Base-by-base conservation (phyloP, 1,139 yeast genomes). In the Yamadazyma mexicana region DNA sequence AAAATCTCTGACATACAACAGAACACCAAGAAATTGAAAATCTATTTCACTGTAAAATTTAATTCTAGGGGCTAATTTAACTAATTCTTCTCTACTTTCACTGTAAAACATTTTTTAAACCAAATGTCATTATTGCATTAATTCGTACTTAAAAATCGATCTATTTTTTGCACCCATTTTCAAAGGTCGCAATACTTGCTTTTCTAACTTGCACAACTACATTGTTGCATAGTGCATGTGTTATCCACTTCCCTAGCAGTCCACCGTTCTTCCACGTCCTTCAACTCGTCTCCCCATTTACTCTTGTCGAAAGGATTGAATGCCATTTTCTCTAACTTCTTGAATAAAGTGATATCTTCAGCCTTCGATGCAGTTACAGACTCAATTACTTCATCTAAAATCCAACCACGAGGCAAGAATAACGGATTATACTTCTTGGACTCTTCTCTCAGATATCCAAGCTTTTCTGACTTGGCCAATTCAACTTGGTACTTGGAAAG, bases 401-500 rank as follows among this genome's bases (percentile, higher is more conserved):
- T 81, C 92, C 96, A 88, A 49, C 83, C 86, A 45, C 92, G 74
- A 12, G 96, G 95, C 12, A 87, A 73, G 54, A 92, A 91, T 29
- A 77, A 56, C 2, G 98, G 98, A 54, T 92, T 92, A 39, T 65
- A 70, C 2, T 49, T 40, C 11, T 63, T 54, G 43, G 88, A 77
- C 3, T 47, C 49, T 4, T 50, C 50, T 30, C 86, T 68, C 4
- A 51, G 55, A 14, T 61, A 62, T 28, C 55, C 58, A 14, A 52
- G 37, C 7, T 48, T 34, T 12, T 48, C 49, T 4, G 65, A 67
- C 52, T 52, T 73, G 66, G 14, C 52, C 51, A 48, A 59, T 57
- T 38, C 79, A 48, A 36, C 56, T 24, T 62, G 62, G 58, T 67
- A 77, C 1, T 52, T 51, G 1, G 52, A 56, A 23, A 78, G 54